Conservation (phyloP, 2,329 filamentous ascomycete species). For the Alternaria hordeiaustralica region DNA sequence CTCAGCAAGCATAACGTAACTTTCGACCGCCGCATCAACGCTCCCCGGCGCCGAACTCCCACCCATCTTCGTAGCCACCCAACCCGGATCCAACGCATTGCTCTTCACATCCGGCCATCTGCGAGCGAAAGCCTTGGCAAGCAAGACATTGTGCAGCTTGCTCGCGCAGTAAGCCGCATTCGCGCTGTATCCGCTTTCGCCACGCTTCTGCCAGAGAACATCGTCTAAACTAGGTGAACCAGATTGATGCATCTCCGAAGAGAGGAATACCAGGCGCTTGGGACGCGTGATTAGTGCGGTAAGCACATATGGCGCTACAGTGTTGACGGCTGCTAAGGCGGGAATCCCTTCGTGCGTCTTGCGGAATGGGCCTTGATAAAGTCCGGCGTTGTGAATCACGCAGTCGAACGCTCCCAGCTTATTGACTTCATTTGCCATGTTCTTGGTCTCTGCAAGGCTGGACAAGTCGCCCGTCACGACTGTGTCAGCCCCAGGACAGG, state of each 20-base stretch:
- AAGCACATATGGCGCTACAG: slow-evolving; percentile 64
- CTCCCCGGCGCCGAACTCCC: slow-evolving; percentile 56
- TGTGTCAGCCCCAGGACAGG: slow-evolving; percentile 58
- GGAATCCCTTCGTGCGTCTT: slow-evolving; percentile 58
- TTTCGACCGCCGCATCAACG: slow-evolving; percentile 56
- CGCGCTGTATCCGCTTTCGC: slow-evolving; percentile 42
- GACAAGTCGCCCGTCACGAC: slow-evolving; percentile 62
- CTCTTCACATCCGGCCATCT: slow-evolving; percentile 54
- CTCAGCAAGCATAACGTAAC: slow-evolving; percentile 58
- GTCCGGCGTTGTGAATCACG: slow-evolving; percentile 65
- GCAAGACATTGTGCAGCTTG: slow-evolving; percentile 64
- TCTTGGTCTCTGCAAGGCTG: slow-evolving; percentile 58
- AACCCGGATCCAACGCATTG: slow-evolving; percentile 60
- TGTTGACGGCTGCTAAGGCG: slow-evolving; percentile 62
- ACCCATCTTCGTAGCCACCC: slow-evolving; percentile 64
- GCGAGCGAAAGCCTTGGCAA: slow-evolving; percentile 62
- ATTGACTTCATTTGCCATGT: slow-evolving; percentile 60
- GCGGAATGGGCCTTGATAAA: slow-evolving; percentile 53
- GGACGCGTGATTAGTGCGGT: slow-evolving; percentile 59
- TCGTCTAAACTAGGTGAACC: slow-evolving; percentile 55
- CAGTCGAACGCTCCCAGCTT: slow-evolving; percentile 59
- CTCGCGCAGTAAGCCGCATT: slow-evolving; percentile 59
- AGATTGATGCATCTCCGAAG: slow-evolving; percentile 58
- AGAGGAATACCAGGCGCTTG: slow-evolving; percentile 60
- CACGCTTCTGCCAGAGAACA: slow-evolving; percentile 48